Evolutionary conservation across 139 green algal genomes (phyloP).

Genomic region (Tetraselmis striata): DNA sequence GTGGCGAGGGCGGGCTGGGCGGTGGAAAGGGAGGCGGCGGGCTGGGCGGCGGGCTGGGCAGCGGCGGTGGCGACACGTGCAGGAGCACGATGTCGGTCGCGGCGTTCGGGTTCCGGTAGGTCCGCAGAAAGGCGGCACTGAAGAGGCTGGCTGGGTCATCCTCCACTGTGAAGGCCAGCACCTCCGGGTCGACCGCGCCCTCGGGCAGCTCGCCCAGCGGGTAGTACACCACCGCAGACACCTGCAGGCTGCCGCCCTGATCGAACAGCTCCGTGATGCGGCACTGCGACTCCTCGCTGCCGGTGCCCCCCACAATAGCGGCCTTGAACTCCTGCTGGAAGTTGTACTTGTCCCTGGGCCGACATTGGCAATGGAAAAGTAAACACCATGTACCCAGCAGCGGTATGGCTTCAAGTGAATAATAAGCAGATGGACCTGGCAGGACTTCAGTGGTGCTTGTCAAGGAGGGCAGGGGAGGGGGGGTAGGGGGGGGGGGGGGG

Average conservation of each 20-base stretch:
- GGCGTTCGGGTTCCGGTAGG: background rate
- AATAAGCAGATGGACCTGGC: too few species aligned
- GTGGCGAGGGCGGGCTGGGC: background rate
- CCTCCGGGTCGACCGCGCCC: background rate
- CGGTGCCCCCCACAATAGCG: background rate
- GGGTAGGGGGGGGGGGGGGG: too few species aligned
- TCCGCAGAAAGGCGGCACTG: background rate
- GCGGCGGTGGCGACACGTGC: background rate
- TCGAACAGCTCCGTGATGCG: background rate
- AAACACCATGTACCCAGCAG: too few species aligned
- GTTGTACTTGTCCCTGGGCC: too few species aligned
- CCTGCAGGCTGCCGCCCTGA: background rate
- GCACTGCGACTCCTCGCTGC: background rate
- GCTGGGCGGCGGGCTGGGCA: too few species aligned
- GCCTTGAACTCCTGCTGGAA: background rate
- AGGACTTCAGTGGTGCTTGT: too few species aligned
- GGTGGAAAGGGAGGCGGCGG: too few species aligned
- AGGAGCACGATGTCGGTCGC: background rate
- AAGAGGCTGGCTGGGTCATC: background rate
- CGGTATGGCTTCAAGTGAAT: too few species aligned
- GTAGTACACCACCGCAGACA: background rate
- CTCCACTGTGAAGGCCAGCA: background rate
- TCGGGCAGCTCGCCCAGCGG: background rate
- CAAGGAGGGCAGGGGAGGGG: too few species aligned
- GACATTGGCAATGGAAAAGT: too few species aligned